Base-by-base conservation (phyloP, 306 rosid species). In the Urtica urens region DNA sequence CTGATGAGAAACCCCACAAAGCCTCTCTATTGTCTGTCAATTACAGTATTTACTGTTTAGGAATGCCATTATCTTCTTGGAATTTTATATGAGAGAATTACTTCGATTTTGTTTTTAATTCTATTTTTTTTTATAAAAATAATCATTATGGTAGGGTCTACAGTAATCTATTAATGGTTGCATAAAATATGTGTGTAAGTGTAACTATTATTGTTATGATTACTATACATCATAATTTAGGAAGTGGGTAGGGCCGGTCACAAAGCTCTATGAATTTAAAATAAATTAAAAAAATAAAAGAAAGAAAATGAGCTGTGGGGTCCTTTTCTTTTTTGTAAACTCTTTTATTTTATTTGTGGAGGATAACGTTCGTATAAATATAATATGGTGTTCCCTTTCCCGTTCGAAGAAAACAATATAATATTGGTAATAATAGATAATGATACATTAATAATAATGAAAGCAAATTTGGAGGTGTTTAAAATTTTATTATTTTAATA, bases 201-300 rank as follows among this genome's bases (percentile, higher is more conserved):
- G 10, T 3, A 28, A 15, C 28, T 38, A 23, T 10, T 40, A 9
- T 53, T 28, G 23, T 12, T 21, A 40, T 35, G 8, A 26, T 35
- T 28, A 49, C 27, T 7, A 13, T 43, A 25, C 39, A n/a, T 18
- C 49, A 43, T 34, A 51, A 38, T 38, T 34, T 49, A 46, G 16
- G 55, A 30, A 64, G 66, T 60, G 49, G 47, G 75, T 64, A 14
- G 66, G 79, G 63, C 60, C 72, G 56, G 68, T 55, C 29, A 22
- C 59, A 58, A 58, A 40, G 59, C 39, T 41, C 57, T 58, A 46
- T 51, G 43, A 56, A 51, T 14, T n/a, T n/a, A n/a, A n/a, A n/a
- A n/a, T n/a, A n/a, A n/a, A n/a, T n/a, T n/a, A n/a, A n/a, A n/a
- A n/a, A n/a, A n/a, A n/a, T n/a, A n/a, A n/a, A n/a, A n/a, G n/a